Evolutionary conservation across 805 yeast genomes (phyloP).

Genomic region (Lipomyces orientalis): DNA sequence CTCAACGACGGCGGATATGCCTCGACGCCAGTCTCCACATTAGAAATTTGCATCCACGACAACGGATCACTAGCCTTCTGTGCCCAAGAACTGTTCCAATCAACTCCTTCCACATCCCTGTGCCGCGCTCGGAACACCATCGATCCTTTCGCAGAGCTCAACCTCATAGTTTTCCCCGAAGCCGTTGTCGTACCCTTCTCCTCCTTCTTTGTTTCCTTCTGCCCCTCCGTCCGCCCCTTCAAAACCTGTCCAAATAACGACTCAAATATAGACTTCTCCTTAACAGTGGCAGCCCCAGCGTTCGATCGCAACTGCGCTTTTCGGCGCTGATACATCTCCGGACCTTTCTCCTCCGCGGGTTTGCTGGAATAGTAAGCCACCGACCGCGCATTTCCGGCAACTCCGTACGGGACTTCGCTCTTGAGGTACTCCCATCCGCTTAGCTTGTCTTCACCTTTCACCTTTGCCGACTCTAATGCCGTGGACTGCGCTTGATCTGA

Average conservation of each 20-base stretch:
- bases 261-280: conserved; percentile 27
- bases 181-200: neutral
- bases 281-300: conserved; percentile 19
- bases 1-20: conserved; percentile 30
- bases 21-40: conserved; percentile 8
- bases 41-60: conserved; percentile 22
- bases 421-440: conserved; percentile 7
- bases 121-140: conserved; percentile 10
- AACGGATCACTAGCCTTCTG: conserved; percentile 19
- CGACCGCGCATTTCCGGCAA: neutral
- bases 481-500: neutral
- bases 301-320: conserved; percentile 18
- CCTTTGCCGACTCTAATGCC: neutral
- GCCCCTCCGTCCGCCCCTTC: conserved; percentile 8
- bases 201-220: neutral
- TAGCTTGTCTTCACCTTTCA: neutral
- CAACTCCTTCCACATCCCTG: neutral
- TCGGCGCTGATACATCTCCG: conserved; percentile 1
- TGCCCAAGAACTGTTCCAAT: neutral
- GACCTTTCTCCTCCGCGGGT: neutral
- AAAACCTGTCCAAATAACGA: conserved; percentile 24
- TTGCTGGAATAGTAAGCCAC: neutral
- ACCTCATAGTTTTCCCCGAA: neutral
- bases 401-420: conserved; percentile 4
- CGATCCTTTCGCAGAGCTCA: conserved; percentile 4